Conservation (phyloP, 176 grass and related monocot genomes). For the Aegilops longissima region DNA sequence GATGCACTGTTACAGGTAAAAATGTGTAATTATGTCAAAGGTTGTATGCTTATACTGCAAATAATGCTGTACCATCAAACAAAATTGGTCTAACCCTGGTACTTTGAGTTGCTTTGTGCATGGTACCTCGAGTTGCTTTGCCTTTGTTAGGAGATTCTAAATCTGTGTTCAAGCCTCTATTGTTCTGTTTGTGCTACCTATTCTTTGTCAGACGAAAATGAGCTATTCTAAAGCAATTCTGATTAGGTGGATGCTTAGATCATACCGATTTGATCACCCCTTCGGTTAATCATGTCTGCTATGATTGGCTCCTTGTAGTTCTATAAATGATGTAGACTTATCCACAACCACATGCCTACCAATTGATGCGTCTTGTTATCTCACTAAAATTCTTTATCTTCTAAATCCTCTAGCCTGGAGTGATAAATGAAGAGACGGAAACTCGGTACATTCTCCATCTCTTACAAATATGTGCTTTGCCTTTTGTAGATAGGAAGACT, state of each 20-base stretch:
- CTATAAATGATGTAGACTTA: neutral
- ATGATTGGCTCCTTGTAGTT: neutral
- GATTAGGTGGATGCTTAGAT: neutral
- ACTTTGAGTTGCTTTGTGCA: neutral
- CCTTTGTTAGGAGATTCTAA: neutral
- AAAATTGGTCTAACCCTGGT: neutral
- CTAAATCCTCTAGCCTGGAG: neutral
- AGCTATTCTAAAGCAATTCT: neutral
- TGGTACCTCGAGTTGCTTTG: neutral
- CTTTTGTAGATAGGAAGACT: slow-evolving; percentile 77
- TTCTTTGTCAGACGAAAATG: slow-evolving; percentile 8
- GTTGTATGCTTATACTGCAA: neutral
- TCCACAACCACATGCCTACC: neutral
- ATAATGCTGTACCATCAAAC: slow-evolving; percentile 13
- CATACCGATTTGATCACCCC: neutral
- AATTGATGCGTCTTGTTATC: neutral
- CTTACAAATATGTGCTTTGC: neutral
- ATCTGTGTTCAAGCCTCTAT: neutral
- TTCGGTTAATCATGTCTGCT: neutral
- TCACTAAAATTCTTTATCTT: neutral
- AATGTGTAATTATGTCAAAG: neutral
- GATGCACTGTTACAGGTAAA: slow-evolving; percentile 85
- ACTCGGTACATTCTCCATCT: neutral
- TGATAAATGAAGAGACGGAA: neutral
- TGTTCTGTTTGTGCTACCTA: neutral